phyloP scores from a whole-genome alignment of 306 rosid genomes.

The Acacia melanoxylon region DNA sequence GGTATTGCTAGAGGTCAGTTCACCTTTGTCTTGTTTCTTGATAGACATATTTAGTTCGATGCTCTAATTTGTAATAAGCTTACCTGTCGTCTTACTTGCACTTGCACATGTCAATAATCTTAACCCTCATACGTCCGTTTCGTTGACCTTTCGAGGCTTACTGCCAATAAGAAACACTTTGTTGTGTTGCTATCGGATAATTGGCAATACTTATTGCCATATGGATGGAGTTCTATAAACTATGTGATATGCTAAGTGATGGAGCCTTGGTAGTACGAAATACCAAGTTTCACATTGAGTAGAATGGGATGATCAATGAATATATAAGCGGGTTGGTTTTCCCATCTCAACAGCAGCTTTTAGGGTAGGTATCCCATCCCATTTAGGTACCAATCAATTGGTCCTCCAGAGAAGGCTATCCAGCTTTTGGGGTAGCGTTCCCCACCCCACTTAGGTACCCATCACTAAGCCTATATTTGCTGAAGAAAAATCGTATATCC shows the following conservation, averaged over 20 bases:
- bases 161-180: background rate
- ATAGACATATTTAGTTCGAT: background rate
- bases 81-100: background rate
- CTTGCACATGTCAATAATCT: background rate
- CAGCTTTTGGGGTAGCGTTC: too few species aligned
- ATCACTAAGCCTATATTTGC: background rate
- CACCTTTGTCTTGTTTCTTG: background rate
- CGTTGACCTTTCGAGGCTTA: background rate
- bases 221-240: background rate
- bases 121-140: background rate
- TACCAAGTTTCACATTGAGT: too few species aligned
- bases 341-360: too few species aligned
- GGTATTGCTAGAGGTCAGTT: conserved; percentile 84
- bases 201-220: background rate
- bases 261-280: too few species aligned
- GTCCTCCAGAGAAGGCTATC: too few species aligned
- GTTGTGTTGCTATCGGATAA: background rate
- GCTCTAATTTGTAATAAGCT: background rate
- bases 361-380: too few species aligned
- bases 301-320: too few species aligned
- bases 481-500: background rate
- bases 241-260: background rate
- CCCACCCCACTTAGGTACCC: too few species aligned
- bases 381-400: too few species aligned
- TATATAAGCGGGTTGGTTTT: too few species aligned